Conservation (phyloP, 1,284 basidiomycete genomes). For the Athelia sp. region DNA sequence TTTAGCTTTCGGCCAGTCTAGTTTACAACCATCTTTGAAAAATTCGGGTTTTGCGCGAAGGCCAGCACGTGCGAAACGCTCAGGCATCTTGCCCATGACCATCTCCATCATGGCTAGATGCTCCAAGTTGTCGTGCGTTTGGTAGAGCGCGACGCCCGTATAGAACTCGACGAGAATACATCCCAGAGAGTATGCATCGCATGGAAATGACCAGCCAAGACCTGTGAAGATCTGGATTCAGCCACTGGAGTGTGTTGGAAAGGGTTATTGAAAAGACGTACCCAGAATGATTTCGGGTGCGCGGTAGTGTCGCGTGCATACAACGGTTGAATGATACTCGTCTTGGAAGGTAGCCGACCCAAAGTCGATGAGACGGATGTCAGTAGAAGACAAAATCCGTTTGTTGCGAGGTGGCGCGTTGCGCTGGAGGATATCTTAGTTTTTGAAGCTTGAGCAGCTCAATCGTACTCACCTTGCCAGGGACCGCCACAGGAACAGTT, state of each 20-base stretch:
- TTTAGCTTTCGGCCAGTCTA: slow-evolving; percentile 90
- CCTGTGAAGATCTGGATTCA: slow-evolving; percentile 41
- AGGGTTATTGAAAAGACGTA: slow-evolving; percentile 30
- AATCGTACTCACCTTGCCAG: slow-evolving; percentile 46
- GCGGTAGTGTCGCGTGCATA: slow-evolving; percentile 97
- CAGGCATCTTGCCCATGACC: slow-evolving; percentile 96
- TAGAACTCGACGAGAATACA: slow-evolving; percentile 99
- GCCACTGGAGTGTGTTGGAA: slow-evolving; percentile 5
- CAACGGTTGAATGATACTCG: slow-evolving; percentile 98
- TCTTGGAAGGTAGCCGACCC: slow-evolving; percentile 97
- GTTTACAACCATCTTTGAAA: slow-evolving; percentile 79
- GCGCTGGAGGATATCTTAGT: slow-evolving; percentile 37
- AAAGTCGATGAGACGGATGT: slow-evolving; percentile 98
- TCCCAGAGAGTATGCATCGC: slow-evolving; percentile 97
- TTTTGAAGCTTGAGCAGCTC: slow-evolving; percentile 7
- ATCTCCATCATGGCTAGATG: slow-evolving; percentile 99
- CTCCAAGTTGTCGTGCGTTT: slow-evolving; percentile 98
- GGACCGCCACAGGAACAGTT: slow-evolving; percentile 48
- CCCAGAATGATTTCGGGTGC: slow-evolving; percentile 99
- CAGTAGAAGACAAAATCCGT: slow-evolving; percentile 80
- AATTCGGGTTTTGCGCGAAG: slow-evolving; percentile 84
- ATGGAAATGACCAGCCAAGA: slow-evolving; percentile 97
- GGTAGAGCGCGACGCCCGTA: slow-evolving; percentile 96
- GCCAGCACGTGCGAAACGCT: slow-evolving; percentile 70
- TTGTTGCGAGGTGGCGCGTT: slow-evolving; percentile 58